Evolutionary conservation across 495 filamentous ascomycete species (phyloP).

Genomic region (Penicillium parvum): DNA sequence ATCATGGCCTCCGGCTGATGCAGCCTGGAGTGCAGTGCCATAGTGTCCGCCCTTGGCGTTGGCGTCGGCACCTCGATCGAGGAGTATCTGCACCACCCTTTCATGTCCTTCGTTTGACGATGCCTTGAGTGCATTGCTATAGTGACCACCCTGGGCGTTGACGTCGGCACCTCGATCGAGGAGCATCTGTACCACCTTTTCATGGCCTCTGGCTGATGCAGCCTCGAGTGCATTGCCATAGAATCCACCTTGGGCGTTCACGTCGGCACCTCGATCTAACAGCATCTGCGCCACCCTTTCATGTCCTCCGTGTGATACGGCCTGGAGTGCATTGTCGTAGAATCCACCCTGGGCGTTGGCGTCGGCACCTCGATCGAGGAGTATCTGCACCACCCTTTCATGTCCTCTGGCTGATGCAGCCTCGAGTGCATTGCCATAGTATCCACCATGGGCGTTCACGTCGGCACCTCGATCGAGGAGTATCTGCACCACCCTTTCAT

Average conservation of each 20-base stretch:
- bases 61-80: no score
- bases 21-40: background rate
- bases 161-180: no score
- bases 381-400: no score
- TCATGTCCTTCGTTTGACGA: background rate
- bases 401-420: conserved; percentile 9
- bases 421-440: conserved; percentile 20
- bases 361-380: no score
- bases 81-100: background rate
- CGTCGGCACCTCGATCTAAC: conserved; percentile 12
- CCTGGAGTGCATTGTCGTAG: conserved; percentile 10
- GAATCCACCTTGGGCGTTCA: conserved; percentile 9
- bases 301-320: conserved; percentile 5
- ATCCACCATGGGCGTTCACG: conserved; percentile 13
- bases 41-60: background rate
- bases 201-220: background rate
- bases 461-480: conserved; percentile 8
- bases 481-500: no score
- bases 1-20: conserved; percentile 4
- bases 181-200: no score
- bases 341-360: no score
- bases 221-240: background rate
- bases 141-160: no score
- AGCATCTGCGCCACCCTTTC: conserved; percentile 10
- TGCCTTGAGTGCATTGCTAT: background rate